A percentile compares a stretch with the other conserved stretches of the same genome.
Conservation (phyloP, 768 basidiomycete species). For the Suillus tomentosus region DNA sequence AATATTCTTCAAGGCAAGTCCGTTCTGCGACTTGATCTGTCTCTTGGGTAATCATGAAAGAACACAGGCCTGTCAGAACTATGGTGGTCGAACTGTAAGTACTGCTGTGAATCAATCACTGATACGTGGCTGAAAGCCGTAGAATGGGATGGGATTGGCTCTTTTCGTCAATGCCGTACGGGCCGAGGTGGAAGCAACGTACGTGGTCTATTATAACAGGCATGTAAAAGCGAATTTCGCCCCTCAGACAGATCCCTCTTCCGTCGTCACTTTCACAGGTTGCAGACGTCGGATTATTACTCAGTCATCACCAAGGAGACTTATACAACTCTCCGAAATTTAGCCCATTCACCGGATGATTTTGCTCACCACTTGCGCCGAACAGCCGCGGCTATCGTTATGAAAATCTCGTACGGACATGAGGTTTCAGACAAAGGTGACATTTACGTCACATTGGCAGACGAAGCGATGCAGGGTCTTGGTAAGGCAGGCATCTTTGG, state of each 20-base stretch:
- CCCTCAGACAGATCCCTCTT: slow-evolving; percentile 36
- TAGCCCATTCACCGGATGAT: slow-evolving; percentile 38
- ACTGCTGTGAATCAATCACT: not conserved
- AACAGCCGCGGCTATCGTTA: slow-evolving; percentile 39
- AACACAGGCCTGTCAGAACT: slow-evolving; percentile 37
- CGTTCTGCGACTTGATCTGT: not conserved
- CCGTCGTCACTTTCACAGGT: slow-evolving; percentile 39
- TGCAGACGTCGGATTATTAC: slow-evolving; percentile 28
- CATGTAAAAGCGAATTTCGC: not conserved
- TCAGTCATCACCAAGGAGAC: slow-evolving; percentile 35
- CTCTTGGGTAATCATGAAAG: not conserved
- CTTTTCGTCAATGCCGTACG: slow-evolving; percentile 44
- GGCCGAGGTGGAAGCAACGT: slow-evolving; percentile 36
- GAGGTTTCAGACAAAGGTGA: slow-evolving; percentile 40
- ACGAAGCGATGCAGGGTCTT: slow-evolving; percentile 39
- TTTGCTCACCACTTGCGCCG: slow-evolving; percentile 41
- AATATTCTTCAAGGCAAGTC: slow-evolving; percentile 42
- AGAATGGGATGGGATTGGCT: slow-evolving; percentile 54
- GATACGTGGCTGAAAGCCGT: slow-evolving; percentile 1
- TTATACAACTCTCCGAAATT: slow-evolving; percentile 38
- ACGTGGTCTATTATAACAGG: not conserved
- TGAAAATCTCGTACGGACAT: slow-evolving; percentile 45
- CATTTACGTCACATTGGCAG: slow-evolving; percentile 42
- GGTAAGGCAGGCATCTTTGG: slow-evolving; percentile 44
- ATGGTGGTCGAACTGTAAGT: slow-evolving; percentile 49